Percentiles rank a stretch among this genome's conserved stretches.
Evolutionary conservation across 73 alveolate species (phyloP).

Genomic region (Blepharisma stoltei): DNA sequence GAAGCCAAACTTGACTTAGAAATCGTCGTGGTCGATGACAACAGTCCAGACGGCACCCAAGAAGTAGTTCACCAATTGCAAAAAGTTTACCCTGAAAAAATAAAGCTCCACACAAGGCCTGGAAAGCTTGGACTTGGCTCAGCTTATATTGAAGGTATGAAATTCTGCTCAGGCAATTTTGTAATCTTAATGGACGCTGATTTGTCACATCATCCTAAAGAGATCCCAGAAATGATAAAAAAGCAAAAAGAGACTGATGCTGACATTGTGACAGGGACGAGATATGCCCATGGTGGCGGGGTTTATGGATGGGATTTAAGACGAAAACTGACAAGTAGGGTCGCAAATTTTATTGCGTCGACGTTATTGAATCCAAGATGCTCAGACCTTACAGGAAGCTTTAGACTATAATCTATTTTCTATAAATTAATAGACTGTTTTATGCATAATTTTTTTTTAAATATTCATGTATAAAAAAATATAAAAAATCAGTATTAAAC

Average conservation of each 20-base stretch:
- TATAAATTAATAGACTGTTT: too few relatives aligned
- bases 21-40: conserved; percentile 94
- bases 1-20: conserved; percentile 75
- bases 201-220: conserved; percentile 93
- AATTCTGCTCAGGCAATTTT: conserved; percentile 81
- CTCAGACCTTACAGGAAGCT: conserved; percentile 97
- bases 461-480: too few relatives aligned
- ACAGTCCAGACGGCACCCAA: conserved; percentile 95
- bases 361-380: conserved; percentile 78
- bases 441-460: too few relatives aligned
- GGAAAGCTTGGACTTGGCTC: conserved; percentile 98
- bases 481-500: conserved; percentile 80
- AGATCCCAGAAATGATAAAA: conserved; percentile 54
- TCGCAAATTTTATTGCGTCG: conserved; percentile 95
- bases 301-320: conserved; percentile 96
- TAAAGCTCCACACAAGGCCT: conserved; percentile 80
- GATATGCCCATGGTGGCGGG: conserved; percentile 93
- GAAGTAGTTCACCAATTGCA: conserved; percentile 81
- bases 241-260: conserved; percentile 77
- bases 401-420: too few relatives aligned
- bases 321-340: conserved; percentile 92
- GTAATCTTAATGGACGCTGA: conserved; percentile 98
- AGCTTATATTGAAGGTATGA: conserved; percentile 96
- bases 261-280: conserved; percentile 96
- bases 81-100: conserved; percentile 81